phyloP scores from a whole-genome alignment of 2,329 filamentous ascomycete genomes.

The Aspergillus luchuensis region DNA sequence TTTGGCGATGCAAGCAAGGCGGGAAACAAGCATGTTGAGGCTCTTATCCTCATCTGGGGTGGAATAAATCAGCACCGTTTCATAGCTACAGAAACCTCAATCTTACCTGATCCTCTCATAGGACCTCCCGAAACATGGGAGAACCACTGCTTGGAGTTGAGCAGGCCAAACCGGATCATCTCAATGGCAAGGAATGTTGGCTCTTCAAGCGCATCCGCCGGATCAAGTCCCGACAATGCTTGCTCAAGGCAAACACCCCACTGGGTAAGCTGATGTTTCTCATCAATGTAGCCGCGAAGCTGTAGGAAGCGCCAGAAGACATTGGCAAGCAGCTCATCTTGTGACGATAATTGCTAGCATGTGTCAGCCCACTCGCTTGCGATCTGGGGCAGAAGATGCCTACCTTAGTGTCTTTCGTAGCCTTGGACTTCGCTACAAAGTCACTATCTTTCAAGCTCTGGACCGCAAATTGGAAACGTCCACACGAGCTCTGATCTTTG shows the following conservation, averaged over 20 bases:
- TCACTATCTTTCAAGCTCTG: slow-evolving; percentile 67
- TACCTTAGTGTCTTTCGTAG: slow-evolving; percentile 54
- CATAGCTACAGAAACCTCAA: background rate
- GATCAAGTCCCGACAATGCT: slow-evolving; percentile 65
- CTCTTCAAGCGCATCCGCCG: slow-evolving; percentile 67
- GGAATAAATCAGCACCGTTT: slow-evolving; percentile 14
- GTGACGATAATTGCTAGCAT: slow-evolving; percentile 56
- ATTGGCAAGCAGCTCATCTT: slow-evolving; percentile 72
- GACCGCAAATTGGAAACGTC: slow-evolving; percentile 51
- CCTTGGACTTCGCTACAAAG: slow-evolving; percentile 70
- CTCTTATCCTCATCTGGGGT: slow-evolving; percentile 71
- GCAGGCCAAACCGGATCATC: slow-evolving; percentile 73
- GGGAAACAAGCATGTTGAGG: slow-evolving; percentile 79
- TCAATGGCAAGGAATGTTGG: slow-evolving; percentile 82
- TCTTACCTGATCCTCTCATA: slow-evolving; percentile 56
- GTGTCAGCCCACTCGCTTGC: slow-evolving; percentile 11
- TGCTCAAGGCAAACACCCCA: slow-evolving; percentile 81
- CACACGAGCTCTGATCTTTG: slow-evolving; percentile 25
- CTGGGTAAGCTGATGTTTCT: slow-evolving; percentile 73
- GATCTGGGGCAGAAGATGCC: slow-evolving; percentile 3
- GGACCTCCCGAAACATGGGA: slow-evolving; percentile 59
- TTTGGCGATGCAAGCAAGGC: slow-evolving; percentile 79
- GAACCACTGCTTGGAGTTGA: slow-evolving; percentile 71
- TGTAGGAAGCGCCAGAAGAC: slow-evolving; percentile 87
- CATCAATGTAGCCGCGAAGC: slow-evolving; percentile 79